Conservation (phyloP, 2,329 filamentous ascomycete species). For the Calcarisporium arbuscula region DNA sequence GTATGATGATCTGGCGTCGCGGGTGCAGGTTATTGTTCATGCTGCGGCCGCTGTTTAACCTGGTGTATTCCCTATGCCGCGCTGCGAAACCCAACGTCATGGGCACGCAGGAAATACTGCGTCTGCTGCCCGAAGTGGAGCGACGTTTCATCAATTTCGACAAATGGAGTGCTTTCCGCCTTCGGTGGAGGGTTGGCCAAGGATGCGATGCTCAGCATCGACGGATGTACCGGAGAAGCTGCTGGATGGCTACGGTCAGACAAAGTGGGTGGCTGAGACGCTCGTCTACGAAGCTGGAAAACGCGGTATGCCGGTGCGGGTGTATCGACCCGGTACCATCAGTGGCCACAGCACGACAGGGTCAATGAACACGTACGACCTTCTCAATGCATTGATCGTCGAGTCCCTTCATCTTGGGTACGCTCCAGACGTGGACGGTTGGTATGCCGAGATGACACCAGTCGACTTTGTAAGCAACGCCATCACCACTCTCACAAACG, state of each 20-base stretch:
- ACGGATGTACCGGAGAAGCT: constrained; percentile 63
- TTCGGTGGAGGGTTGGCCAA: constrained; percentile 64
- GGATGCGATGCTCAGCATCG: too few species aligned
- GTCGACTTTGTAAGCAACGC: constrained; percentile 75
- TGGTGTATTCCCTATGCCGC: constrained; percentile 79
- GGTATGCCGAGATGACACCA: constrained; percentile 78
- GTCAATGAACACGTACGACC: constrained; percentile 71
- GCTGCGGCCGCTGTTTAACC: constrained; percentile 72
- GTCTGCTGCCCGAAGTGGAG: constrained; percentile 61
- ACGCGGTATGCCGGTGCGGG: constrained; percentile 63
- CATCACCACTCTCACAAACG: constrained; percentile 63
- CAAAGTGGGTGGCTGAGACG: constrained; percentile 76
- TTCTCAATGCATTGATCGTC: constrained; percentile 68
- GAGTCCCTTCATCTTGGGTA: constrained; percentile 70
- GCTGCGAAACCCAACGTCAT: constrained; percentile 66
- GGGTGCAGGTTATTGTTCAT: constrained; percentile 69
- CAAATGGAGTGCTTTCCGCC: constrained; percentile 75
- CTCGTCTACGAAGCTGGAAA: constrained; percentile 63
- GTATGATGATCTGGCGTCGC: constrained; percentile 58
- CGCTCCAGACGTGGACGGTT: constrained; percentile 64
- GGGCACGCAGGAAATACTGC: constrained; percentile 71
- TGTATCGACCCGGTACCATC: constrained; percentile 70
- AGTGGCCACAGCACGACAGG: constrained; percentile 71
- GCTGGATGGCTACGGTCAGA: constrained; percentile 69
- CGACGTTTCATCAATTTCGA: constrained; percentile 72